Percentiles rank a stretch among this genome's conserved stretches.
These are phyloP conservation scores for Madurella fahalii DNA, from an alignment of 2,329 filamentous ascomycete genomes.

Conservation along the genomic window DNA sequence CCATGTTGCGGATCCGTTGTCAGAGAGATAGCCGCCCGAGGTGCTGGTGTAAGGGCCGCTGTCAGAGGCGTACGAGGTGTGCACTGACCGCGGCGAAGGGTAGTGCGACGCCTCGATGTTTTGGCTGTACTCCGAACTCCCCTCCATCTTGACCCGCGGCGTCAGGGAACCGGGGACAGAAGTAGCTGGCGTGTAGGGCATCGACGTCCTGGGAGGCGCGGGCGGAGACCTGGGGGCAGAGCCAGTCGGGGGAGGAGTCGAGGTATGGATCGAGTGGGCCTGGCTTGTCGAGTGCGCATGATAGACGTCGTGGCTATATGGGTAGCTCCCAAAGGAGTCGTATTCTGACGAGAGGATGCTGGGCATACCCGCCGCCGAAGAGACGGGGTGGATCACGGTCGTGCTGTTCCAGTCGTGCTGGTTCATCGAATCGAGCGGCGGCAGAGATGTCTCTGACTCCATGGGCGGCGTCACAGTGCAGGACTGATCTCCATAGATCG, in stretches of 20 bases:
- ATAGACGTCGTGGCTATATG: slow-evolving; percentile 48
- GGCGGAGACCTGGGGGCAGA: slow-evolving; percentile 29
- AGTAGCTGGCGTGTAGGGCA: slow-evolving; percentile 30
- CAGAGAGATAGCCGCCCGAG: slow-evolving; percentile 37
- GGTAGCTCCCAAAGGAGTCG: slow-evolving; percentile 47
- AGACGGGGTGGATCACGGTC: slow-evolving; percentile 37
- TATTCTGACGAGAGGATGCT: slow-evolving; percentile 49
- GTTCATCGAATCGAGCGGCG: slow-evolving; percentile 39
- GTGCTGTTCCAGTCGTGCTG: slow-evolving; percentile 43
- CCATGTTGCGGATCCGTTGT: slow-evolving; percentile 36
- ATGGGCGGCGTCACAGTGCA: slow-evolving; percentile 37
- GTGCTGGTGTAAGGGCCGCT: slow-evolving; percentile 27
- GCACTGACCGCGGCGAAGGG: slow-evolving; percentile 38
- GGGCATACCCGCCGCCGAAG: slow-evolving; percentile 40
- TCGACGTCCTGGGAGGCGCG: slow-evolving; percentile 29
- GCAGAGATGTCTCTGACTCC: slow-evolving; percentile 36
- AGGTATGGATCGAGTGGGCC: slow-evolving; percentile 25
- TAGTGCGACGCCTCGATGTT: slow-evolving; percentile 38
- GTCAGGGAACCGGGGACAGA: slow-evolving; percentile 24
- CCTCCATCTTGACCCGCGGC: slow-evolving; percentile 40
- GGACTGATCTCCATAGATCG: slow-evolving; percentile 39
- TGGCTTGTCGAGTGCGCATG: slow-evolving; percentile 25
- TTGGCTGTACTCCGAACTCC: slow-evolving; percentile 33
- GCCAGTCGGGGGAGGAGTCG: slow-evolving; percentile 29
- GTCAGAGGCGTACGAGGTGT: slow-evolving; percentile 31